Evolutionary conservation across 768 basidiomycete species (phyloP).

Genomic region (Guyanaporus albipodus): DNA sequence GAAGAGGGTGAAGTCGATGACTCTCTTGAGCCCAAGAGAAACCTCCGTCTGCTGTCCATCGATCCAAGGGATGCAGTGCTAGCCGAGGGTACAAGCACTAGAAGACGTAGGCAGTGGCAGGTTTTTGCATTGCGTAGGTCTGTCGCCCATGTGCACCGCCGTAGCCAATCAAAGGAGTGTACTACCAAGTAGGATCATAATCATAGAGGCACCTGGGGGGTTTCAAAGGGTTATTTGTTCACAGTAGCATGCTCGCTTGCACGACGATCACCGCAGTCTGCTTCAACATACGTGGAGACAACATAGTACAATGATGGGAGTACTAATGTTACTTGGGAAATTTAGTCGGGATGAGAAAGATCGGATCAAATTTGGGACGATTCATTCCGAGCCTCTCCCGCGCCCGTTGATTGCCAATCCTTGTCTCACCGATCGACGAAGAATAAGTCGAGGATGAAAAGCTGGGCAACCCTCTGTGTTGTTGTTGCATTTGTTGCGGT

Average conservation of each 20-base stretch:
- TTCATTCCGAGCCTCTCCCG: no score
- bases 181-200: neutral
- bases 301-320: no score
- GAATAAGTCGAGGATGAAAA: slow-evolving; percentile 19
- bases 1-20: slow-evolving; percentile 81
- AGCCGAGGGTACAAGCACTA: slow-evolving; percentile 33
- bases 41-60: slow-evolving; percentile 52
- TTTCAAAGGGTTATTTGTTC: neutral
- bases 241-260: neutral
- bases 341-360: neutral
- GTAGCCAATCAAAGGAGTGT: slow-evolving; percentile 8
- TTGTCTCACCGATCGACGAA: no score
- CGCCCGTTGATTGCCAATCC: no score
- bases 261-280: neutral
- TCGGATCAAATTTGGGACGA: neutral
- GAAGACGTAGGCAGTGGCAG: slow-evolving; percentile 46
- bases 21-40: slow-evolving; percentile 52
- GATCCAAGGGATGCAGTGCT: slow-evolving; percentile 37
- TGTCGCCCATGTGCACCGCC: slow-evolving; percentile 25
- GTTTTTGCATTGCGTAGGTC: slow-evolving; percentile 41
- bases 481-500: neutral
- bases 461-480: neutral
- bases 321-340: neutral
- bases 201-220: neutral
- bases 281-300: neutral